Evolutionary conservation across 176 grass and related monocot genomes (phyloP).

Genomic region (Eragrostis nindensis): DNA sequence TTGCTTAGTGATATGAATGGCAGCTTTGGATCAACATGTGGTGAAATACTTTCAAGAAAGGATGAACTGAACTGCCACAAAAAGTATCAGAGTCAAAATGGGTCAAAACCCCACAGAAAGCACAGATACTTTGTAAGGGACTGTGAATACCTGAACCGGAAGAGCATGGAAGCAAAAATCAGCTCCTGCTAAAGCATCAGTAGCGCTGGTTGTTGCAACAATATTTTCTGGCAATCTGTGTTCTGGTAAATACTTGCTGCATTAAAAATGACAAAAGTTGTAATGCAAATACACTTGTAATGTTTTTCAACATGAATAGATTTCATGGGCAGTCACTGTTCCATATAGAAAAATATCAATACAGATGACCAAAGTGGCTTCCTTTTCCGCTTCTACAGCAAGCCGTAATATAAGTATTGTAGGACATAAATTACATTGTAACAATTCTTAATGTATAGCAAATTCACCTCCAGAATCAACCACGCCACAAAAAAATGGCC

Average conservation of each 20-base stretch:
- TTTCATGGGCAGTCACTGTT: background rate
- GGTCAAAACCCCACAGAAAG: background rate
- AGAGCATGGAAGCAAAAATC: constrained; percentile 98
- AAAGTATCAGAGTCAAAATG: constrained; percentile 36
- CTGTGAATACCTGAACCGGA: constrained; percentile 83
- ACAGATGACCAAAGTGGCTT: background rate
- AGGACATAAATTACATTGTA: background rate
- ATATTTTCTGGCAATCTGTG: constrained; percentile 86
- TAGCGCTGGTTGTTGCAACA: constrained; percentile 72
- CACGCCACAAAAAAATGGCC: background rate
- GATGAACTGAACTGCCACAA: constrained; percentile 94
- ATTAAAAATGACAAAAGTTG: constrained; percentile 34
- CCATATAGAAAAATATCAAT: background rate
- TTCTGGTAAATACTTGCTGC: constrained; percentile 84
- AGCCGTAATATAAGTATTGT: background rate
- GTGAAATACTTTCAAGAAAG: constrained; percentile 78
- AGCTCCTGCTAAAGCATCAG: constrained; percentile 78
- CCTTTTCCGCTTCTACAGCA: background rate
- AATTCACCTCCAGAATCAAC: constrained; percentile 5
- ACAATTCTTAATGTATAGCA: background rate
- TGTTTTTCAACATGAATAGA: background rate
- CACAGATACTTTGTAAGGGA: constrained; percentile 25
- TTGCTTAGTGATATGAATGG: constrained; percentile 97
- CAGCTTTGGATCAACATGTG: constrained; percentile 82
- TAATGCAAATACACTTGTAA: background rate